Evolutionary conservation across 1,284 basidiomycete genomes (phyloP).

Genomic region (Ganoderma leucocontextum): DNA sequence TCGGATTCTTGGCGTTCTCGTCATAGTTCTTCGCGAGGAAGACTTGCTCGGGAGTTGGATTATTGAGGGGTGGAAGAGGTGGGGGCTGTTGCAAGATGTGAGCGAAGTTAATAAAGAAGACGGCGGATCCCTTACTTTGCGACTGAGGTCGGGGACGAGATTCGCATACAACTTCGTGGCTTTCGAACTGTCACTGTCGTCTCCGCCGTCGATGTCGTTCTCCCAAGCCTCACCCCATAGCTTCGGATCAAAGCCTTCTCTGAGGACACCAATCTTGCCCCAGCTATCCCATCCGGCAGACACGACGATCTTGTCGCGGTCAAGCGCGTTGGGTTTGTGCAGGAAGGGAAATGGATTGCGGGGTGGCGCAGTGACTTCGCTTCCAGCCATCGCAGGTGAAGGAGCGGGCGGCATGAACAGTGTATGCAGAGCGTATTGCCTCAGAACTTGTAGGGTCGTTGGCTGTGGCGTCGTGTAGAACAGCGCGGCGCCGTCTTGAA

Average conservation of each 20-base stretch:
- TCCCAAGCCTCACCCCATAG: conserved; percentile 89
- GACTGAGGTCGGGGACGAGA: conserved; percentile 77
- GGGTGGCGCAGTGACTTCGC: conserved; percentile 62
- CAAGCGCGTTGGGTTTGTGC: conserved; percentile 89
- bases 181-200: conserved; percentile 51
- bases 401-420: conserved; percentile 83
- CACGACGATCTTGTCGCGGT: conserved; percentile 91
- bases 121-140: conserved; percentile 57
- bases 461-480: conserved; percentile 93
- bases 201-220: conserved; percentile 58
- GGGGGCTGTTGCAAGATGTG: conserved; percentile 54
- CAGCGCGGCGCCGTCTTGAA: conserved; percentile 86
- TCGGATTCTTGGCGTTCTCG: conserved; percentile 86
- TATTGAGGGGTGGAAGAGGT: conserved; percentile 77
- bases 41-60: conserved; percentile 82
- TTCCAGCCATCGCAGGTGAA: conserved; percentile 53
- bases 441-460: conserved; percentile 78
- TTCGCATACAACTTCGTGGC: conserved; percentile 65
- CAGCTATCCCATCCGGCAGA: conserved; percentile 98
- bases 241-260: conserved; percentile 91
- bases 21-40: conserved; percentile 92
- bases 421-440: conserved; percentile 89
- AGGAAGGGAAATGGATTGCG: conserved; percentile 87
- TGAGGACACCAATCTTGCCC: conserved; percentile 92
- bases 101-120: no score